Base-by-base conservation (phyloP, 805 yeast species). In the Candida andamanensis region DNA sequence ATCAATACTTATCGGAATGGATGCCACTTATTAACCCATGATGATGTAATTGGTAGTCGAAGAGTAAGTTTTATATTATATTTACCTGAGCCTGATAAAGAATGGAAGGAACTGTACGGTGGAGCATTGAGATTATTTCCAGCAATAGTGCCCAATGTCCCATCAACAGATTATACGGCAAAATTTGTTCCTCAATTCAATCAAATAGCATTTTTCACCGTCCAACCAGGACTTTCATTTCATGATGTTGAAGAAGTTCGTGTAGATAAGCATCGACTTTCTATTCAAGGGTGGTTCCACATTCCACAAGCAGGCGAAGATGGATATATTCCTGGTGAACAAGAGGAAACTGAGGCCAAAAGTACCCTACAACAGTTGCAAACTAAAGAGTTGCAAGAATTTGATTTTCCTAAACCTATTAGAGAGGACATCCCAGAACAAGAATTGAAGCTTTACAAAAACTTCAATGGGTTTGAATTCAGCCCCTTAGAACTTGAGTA, bases 281-380 rank as follows among this genome's bases (percentile, higher is more conserved):
- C 95, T 1, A 85, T 92, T 39, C 96, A 92, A 50, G 99, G 99
- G 1, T 94, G 99, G 99, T 94, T 90, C 53, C 99, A 92, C 56
- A 85, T 89, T 32, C 99, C 99, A 3, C 97, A 92, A 54, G 63
- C 63, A 8, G 97, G 95, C 7, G 99, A 92, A 58, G 78, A 74
- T 20, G 97, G 97, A 0, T 90, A 57, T 49, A 71, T 78, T 13
- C 76, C 75, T 22, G 95, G 94, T 5, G 95, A 86, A 51, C 87
- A 85, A 54, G 90, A 80, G 48, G 74, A 65, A 22, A 78, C 84
- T 1, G 87, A 80, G 45, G 80, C 83, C 0, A 68, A 70, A 47
- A 76, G 86, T 26, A 85, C 95, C 0, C 69, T 87, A 40, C 86
- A 83, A 49, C 90, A 76, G 49, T 60, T 87, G 37, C 90, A 85